Conservation (phyloP, 352 stramenopile species). For the Phytophthora fragariaefolia region DNA sequence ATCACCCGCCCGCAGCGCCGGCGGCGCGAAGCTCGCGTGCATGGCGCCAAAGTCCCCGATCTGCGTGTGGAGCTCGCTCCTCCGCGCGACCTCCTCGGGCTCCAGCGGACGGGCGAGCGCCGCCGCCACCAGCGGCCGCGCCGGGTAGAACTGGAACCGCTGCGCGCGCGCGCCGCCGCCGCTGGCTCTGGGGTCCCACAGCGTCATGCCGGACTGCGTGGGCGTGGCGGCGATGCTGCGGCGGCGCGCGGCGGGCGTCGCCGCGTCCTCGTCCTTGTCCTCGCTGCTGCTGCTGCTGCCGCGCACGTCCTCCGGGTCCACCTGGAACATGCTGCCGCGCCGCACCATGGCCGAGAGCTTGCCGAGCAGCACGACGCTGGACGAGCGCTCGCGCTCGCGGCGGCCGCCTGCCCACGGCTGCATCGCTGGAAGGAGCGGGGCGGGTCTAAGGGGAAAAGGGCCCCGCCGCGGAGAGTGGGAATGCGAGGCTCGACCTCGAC, state of each 20-base stretch:
- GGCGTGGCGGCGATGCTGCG: slow-evolving; percentile 27
- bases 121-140: slow-evolving; percentile 30
- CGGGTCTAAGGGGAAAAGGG: slow-evolving; percentile 10
- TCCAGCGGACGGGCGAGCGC: slow-evolving; percentile 36
- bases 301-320: slow-evolving; percentile 30
- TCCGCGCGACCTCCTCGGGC: slow-evolving; percentile 32
- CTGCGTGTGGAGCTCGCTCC: slow-evolving; percentile 27
- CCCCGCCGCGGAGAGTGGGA: slow-evolving; percentile 21
- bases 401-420: slow-evolving; percentile 39
- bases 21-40: slow-evolving; percentile 39
- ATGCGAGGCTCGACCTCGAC: not conserved
- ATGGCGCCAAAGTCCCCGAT: slow-evolving; percentile 37
- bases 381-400: slow-evolving; percentile 42
- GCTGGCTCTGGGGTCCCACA: slow-evolving; percentile 28
- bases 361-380: slow-evolving; percentile 51
- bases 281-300: slow-evolving; percentile 26
- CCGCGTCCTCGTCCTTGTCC: slow-evolving; percentile 27
- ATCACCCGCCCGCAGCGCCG: slow-evolving; percentile 9
- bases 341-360: slow-evolving; percentile 62
- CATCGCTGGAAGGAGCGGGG: slow-evolving; percentile 22
- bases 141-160: slow-evolving; percentile 48
- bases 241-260: not conserved
- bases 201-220: slow-evolving; percentile 30
- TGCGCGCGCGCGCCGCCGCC: slow-evolving; percentile 16
- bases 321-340: slow-evolving; percentile 44